Base-by-base conservation (phyloP, 176 grass and related monocot species). In the Oryza brachyantha region DNA sequence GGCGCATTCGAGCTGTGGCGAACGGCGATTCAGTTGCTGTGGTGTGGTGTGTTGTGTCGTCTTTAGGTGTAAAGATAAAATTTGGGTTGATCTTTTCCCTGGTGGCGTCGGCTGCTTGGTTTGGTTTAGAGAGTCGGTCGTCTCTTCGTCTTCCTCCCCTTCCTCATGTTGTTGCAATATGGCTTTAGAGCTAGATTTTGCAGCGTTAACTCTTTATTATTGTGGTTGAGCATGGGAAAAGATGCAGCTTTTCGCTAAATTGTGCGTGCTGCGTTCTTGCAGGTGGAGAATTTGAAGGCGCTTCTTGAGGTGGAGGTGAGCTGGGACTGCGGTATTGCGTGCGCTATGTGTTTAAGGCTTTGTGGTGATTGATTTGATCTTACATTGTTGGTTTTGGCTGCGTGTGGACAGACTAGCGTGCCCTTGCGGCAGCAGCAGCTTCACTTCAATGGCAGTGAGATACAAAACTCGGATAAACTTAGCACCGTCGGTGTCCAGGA, bases 251-350 rank as follows among this genome's bases (percentile, higher is more conserved):
- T 35, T 74, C 10, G 29, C 61, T 81, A 35, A 80, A 70, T 78
- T 13, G 24, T 42, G 22, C n/a, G 38, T 22, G 54, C 8, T 29
- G 35, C 28, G 0, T 64, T 52, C 13, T 61, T 73, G 80, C 84
- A 98, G 96, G 92, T 98, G 73, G 96, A 98, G 81, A 98, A 98
- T 91, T 79, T 98, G 61, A 98, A 98, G 76, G 96, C 92, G 16
- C 85, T 98, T 27, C 84, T 98, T 32, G 96, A 98, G 82, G 96
- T 98, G 65, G 96, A 98, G 96, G 96, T 98, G 76, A 84, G 74
- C 65, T 16, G 22, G 10, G 13, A 17, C 36, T 74, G 61, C 1
- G 22, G 45, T 70, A 32, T 54, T 37, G 14, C 31, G 37, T 77
- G 55, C 58, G 17, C 8, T 70, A 68, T 62, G 50, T 55, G 16